Evolutionary conservation across 345 rosid species (phyloP).

Genomic region (Bretschneidera sinensis): DNA sequence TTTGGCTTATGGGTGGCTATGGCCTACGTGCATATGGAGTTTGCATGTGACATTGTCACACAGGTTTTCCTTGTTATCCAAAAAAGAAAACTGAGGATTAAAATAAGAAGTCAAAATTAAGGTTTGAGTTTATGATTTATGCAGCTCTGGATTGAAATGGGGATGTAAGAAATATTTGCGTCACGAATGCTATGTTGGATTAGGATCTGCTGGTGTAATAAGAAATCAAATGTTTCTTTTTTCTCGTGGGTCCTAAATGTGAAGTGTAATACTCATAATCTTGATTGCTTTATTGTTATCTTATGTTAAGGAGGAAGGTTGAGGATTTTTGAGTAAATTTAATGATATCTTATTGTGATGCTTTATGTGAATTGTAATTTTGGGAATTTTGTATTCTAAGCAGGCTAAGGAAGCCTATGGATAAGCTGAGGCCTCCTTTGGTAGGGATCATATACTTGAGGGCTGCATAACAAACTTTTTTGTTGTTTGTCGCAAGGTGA

Average conservation of each 20-base stretch:
- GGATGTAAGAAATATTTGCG: background rate
- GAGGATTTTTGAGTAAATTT: background rate
- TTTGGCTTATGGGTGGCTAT: background rate
- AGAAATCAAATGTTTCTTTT: too few species aligned
- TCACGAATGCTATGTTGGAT: background rate
- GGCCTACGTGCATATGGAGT: background rate
- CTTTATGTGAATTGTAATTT: constrained; percentile 4
- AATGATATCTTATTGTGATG: background rate
- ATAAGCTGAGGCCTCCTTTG: constrained; percentile 65
- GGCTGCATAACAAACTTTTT: constrained; percentile 75
- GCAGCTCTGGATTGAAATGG: background rate
- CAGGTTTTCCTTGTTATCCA: too few species aligned
- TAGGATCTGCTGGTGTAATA: background rate
- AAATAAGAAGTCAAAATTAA: too few species aligned
- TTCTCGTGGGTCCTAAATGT: background rate
- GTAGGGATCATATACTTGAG: constrained; percentile 75
- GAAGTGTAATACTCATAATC: background rate
- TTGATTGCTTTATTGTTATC: background rate
- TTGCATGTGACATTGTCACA: background rate
- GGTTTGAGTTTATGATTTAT: too few species aligned
- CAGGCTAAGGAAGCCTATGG: constrained; percentile 78
- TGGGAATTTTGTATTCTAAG: constrained; percentile 19
- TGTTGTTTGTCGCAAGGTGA: constrained; percentile 60
- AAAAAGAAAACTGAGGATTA: too few species aligned
- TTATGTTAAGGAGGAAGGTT: too few species aligned